Conservation (phyloP, 805 yeast species). For the Huiozyma naganishii region DNA sequence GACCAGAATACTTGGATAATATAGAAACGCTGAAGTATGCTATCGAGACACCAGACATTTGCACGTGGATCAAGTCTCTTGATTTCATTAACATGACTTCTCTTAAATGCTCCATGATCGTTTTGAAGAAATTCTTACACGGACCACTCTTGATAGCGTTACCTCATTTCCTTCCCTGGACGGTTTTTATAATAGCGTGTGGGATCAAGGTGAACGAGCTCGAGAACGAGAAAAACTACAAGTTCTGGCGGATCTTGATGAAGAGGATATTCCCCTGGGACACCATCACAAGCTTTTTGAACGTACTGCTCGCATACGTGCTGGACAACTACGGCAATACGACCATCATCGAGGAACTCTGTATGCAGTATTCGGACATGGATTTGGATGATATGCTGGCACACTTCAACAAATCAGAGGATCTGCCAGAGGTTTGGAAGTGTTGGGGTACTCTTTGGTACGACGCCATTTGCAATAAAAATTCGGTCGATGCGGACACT, state of each 20-base stretch:
- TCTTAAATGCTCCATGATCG: slow-evolving; percentile 56
- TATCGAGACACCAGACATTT: slow-evolving; percentile 17
- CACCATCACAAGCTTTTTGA: slow-evolving; percentile 50
- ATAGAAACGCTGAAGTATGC: slow-evolving; percentile 19
- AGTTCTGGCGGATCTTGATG: slow-evolving; percentile 28
- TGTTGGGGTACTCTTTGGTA: slow-evolving; percentile 83
- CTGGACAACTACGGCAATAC: slow-evolving; percentile 18
- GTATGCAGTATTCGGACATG: slow-evolving; percentile 16
- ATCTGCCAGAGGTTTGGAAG: slow-evolving; percentile 67
- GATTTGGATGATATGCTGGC: slow-evolving; percentile 34
- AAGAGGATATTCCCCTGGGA: slow-evolving; percentile 60
- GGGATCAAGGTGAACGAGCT: slow-evolving; percentile 39
- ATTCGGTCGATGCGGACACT: slow-evolving; percentile 24
- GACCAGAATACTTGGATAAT: slow-evolving; percentile 15
- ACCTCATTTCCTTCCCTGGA: slow-evolving; percentile 69
- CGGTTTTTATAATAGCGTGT: slow-evolving; percentile 57
- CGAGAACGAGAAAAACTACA: slow-evolving; percentile 8
- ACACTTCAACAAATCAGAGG: slow-evolving; percentile 48
- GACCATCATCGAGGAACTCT: slow-evolving; percentile 13
- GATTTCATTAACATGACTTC: slow-evolving; percentile 52
- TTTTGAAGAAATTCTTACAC: slow-evolving; percentile 50
- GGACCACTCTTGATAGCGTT: slow-evolving; percentile 61
- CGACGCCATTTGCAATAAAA: slow-evolving; percentile 46
- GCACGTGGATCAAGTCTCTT: slow-evolving; percentile 46
- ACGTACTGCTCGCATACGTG: slow-evolving; percentile 36